Base-by-base conservation (phyloP, 495 filamentous ascomycete species). In the Trichoderma virens region DNA sequence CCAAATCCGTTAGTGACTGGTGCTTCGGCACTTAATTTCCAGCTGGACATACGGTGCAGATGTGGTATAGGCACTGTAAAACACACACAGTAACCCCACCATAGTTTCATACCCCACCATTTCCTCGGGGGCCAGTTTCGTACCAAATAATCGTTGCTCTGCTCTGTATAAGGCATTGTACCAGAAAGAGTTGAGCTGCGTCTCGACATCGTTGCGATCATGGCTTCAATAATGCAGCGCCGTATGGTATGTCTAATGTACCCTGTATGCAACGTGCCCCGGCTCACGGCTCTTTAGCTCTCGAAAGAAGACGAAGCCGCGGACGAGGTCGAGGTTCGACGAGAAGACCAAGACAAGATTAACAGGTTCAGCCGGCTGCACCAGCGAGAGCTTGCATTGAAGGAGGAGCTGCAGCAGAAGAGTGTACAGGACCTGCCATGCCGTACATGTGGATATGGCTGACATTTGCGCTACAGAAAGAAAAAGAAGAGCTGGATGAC, bases 301-400 rank as follows among this genome's bases (percentile, higher is more conserved):
- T 90, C 90, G 18, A 92, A 88, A 72, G 94, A 98, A 64, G 94
- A 97, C 75, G 78, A 86, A 32, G 87, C 80, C 62, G 80, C 83
- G 56, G 88, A 93, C 43, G 92, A 97, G 65, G 87, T 90, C 66
- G 89, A 96, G 73, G 94, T 98, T 62, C 88, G 93, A 41, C 89
- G 92, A 68, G 93, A 96, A 70, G 94, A 98, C 73, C 94, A 98
- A 75, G 92, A 98, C 76, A 95, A 92, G 75, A 98, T 98, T 83
- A 98, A 98, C 77, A 88, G 88, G 62, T 98, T 98, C 80, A 97
- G 93, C 74, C 86, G 92, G 41, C 81, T 98, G 60, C 95, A 98
- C 74, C 91, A 95, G 73, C 86, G 89, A 31, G 89, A 96, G 75
- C 78, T 86, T 3, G 71, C 78, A 9, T 74, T 98, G 23, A 88